Percentiles rank a stretch among this genome's conserved stretches.
Conservation (phyloP, 495 filamentous ascomycete genomes). For the Talaromyces proteolyticus region DNA sequence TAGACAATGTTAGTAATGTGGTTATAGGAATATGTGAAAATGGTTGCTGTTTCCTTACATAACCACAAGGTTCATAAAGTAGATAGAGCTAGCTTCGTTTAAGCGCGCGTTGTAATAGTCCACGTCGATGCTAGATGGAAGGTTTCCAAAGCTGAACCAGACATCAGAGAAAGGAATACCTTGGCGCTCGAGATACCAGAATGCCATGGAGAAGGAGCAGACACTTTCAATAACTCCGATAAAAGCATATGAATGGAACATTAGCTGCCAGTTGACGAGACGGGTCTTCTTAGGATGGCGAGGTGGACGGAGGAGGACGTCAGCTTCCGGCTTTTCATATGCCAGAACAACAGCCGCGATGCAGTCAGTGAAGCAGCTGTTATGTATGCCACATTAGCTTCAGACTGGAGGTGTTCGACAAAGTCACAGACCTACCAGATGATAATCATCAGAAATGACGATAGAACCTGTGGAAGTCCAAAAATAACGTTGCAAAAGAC, state of each 20-base stretch:
- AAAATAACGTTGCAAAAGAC: constrained; percentile 67
- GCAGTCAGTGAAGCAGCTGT: constrained; percentile 64
- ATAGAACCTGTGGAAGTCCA: constrained; percentile 62
- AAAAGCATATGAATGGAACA: constrained; percentile 44
- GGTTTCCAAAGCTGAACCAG: constrained; percentile 41
- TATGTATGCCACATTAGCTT: too few species aligned
- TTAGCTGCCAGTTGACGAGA: constrained; percentile 45
- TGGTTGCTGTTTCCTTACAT: too few species aligned
- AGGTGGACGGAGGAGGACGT: constrained; percentile 57
- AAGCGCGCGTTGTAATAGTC: constrained; percentile 39
- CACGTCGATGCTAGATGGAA: constrained; percentile 36
- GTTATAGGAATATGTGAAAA: constrained; percentile 4
- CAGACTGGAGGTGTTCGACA: too few species aligned
- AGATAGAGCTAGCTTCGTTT: constrained; percentile 54
- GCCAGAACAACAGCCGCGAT: constrained; percentile 57
- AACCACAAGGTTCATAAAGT: constrained; percentile 69
- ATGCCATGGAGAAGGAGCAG: constrained; percentile 45
- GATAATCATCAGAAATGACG: constrained; percentile 66
- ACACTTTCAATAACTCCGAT: constrained; percentile 43
- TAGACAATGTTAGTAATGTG: constrained; percentile 12
- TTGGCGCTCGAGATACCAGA: constrained; percentile 40
- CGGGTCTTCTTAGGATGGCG: constrained; percentile 56
- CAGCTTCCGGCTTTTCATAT: constrained; percentile 65
- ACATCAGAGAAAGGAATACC: constrained; percentile 37
- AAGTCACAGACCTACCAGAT: too few species aligned